Evolutionary conservation across 2,329 filamentous ascomycete species (phyloP).

Genomic region (Aspergillus jensenii): DNA sequence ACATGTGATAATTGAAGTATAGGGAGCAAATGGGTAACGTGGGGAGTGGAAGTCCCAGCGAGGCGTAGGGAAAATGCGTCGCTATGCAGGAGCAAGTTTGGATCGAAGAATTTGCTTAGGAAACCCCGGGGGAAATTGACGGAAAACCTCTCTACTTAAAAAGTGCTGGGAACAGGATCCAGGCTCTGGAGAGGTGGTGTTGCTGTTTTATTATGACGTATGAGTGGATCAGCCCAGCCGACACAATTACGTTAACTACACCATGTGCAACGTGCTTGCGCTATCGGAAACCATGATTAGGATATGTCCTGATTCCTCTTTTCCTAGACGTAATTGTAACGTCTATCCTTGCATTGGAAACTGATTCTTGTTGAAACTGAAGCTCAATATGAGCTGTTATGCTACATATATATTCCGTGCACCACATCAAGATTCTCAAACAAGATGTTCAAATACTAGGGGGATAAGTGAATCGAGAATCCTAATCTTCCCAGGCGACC

Average conservation of each 20-base stretch:
- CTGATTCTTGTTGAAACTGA: not conserved
- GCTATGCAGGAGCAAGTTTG: not conserved
- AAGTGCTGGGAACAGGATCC: not conserved
- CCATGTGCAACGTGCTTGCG: not conserved
- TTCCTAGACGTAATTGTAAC: not conserved
- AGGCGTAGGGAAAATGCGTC: not conserved
- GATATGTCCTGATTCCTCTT: not conserved
- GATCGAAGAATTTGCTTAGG: not conserved
- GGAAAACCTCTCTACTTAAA: not conserved
- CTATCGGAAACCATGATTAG: not conserved
- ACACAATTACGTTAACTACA: not conserved
- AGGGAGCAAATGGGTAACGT: not conserved
- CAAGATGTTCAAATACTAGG: too few species aligned
- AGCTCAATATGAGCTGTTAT: too few species aligned
- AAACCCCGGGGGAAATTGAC: not conserved
- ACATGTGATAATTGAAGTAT: not conserved
- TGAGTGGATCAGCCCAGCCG: conserved; percentile 7
- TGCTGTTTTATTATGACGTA: conserved; percentile 15
- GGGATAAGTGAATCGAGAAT: too few species aligned
- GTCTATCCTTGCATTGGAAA: not conserved
- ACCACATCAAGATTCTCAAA: too few species aligned
- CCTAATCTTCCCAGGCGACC: too few species aligned
- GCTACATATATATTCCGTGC: too few species aligned
- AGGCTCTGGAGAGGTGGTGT: not conserved
- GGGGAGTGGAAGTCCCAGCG: not conserved